Evolutionary conservation across 2,329 filamentous ascomycete species (phyloP), one percentile per base, ranked within the genome.

Genomic region (Endoconidiophora laricicola): DNA sequence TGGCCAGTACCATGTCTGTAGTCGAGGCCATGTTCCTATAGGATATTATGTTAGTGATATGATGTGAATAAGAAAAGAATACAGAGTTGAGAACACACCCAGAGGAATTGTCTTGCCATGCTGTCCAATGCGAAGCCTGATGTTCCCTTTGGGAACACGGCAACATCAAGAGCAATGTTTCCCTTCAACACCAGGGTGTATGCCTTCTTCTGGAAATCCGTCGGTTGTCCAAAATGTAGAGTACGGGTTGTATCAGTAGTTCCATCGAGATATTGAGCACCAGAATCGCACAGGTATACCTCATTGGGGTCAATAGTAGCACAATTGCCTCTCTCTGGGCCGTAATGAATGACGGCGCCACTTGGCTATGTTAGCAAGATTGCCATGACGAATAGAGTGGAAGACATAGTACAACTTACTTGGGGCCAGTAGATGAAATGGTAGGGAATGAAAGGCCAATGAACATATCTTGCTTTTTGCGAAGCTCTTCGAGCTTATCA

Each of bases 1-100:
- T 98, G 91, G 7, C 91, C 91, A 3, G 91, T 98, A 51, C 91
- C 91, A 62, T 98, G 91, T 37, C 91, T 79, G 65, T 95, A 98
- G 62, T 98, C 91, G 10, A 98, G 71, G 0, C 91, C 91, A 60
- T 90, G 74, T 60, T 71, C 69, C 73, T 76, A 53, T 40, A 56
- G 39, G 24, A 10, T 37, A 41, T 29, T 3, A 36, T 9, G 24
- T 50, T 38, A 44, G 20, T 14, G 29, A 33, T 33, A 33, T 6
- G 12, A 33, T 12, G 12, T 10, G 4, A 44, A 40, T 6, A 10
- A 14, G 9, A 33, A 18, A 16, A 24, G 12, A 41, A 23, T 16
- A 14, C 41, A 6, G 7, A 39, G 20, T 7, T 20, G 38, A 33
- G 29, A 33, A 58, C 71, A 61, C 68, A 85, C 83, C 91, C 91